phyloP scores from a whole-genome alignment of 2,329 filamentous ascomycete species.

The Phaeosphaeriaceae sp. region DNA sequence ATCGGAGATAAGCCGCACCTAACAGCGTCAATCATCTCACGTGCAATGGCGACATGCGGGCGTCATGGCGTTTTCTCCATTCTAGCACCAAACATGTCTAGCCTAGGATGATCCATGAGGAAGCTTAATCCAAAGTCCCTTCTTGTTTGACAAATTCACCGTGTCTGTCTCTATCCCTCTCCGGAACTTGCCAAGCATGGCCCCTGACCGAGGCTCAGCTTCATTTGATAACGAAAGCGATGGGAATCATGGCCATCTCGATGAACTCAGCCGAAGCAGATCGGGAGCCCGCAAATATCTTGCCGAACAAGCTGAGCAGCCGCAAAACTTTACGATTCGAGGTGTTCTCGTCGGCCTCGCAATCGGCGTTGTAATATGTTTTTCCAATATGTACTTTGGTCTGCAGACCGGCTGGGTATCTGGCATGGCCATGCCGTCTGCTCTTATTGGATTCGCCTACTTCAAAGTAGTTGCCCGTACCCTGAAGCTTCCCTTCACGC shows the following conservation, averaged over 20 bases:
- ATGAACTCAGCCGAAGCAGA: slow-evolving; percentile 19
- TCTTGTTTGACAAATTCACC: slow-evolving; percentile 9
- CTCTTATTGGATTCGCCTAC: slow-evolving; percentile 90
- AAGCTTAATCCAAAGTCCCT: slow-evolving; percentile 14
- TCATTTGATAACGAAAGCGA: slow-evolving; percentile 28
- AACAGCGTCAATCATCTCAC: slow-evolving; percentile 21
- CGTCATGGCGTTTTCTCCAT: slow-evolving; percentile 14
- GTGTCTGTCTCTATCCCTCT: slow-evolving; percentile 29
- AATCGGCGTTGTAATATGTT: slow-evolving; percentile 90
- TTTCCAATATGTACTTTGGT: slow-evolving; percentile 99
- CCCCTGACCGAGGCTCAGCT: slow-evolving; percentile 43
- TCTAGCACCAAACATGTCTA: slow-evolving; percentile 23
- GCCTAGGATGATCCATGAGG: slow-evolving; percentile 7
- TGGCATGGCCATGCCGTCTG: slow-evolving; percentile 96
- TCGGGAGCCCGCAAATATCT: slow-evolving; percentile 31
- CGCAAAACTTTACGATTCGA: slow-evolving; percentile 81
- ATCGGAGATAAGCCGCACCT: slow-evolving; percentile 36
- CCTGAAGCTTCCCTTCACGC: slow-evolving; percentile 81
- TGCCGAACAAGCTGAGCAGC: slow-evolving; percentile 46
- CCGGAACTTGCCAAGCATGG: slow-evolving; percentile 34
- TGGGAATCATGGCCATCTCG: slow-evolving; percentile 22
- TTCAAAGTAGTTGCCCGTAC: slow-evolving; percentile 80
- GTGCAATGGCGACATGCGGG: slow-evolving; percentile 13
- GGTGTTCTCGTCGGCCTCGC: slow-evolving; percentile 79
- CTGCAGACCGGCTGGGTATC: slow-evolving; percentile 85